Conservation (phyloP, 2,329 filamentous ascomycete genomes). For the Monascus ruber region DNA sequence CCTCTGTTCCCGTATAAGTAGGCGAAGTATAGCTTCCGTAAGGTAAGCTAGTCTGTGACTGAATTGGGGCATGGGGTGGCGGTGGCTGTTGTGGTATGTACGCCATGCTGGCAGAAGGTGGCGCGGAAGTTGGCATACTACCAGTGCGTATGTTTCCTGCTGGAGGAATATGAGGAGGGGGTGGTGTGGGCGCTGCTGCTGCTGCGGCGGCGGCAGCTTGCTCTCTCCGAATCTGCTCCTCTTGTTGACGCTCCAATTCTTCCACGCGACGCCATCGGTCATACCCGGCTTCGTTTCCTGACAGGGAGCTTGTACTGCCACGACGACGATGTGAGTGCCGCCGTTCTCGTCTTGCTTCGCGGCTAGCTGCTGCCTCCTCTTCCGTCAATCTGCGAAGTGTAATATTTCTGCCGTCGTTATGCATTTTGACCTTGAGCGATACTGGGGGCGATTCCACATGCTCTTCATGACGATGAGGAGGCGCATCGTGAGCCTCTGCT, state of each 20-base stretch:
- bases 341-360: constrained; percentile 41
- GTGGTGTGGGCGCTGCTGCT: constrained; percentile 8
- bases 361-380: constrained; percentile 50
- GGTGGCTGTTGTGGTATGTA: constrained; percentile 20
- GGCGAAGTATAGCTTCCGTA: constrained; percentile 32
- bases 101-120: constrained; percentile 13
- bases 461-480: constrained; percentile 26
- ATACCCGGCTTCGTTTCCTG: constrained; percentile 27
- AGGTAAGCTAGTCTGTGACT: constrained; percentile 19
- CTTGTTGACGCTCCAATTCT: constrained; percentile 36
- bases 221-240: constrained; percentile 31
- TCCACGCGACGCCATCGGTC: constrained; percentile 40
- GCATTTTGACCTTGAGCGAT: constrained; percentile 54
- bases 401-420: constrained; percentile 51
- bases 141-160: constrained; percentile 14
- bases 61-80: constrained; percentile 19
- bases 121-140: constrained; percentile 8
- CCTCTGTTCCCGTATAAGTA: constrained; percentile 38
- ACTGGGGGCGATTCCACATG: constrained; percentile 47
- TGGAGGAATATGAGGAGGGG: constrained; percentile 8
- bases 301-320: constrained; percentile 31
- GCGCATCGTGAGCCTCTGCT: constrained; percentile 20
- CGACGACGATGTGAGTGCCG: constrained; percentile 28
- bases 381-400: constrained; percentile 51
- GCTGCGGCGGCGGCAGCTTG: constrained; percentile 21